Evolutionary conservation across 2,329 filamentous ascomycete genomes (phyloP).

Genomic region (Sporothrix dimorphospora): DNA sequence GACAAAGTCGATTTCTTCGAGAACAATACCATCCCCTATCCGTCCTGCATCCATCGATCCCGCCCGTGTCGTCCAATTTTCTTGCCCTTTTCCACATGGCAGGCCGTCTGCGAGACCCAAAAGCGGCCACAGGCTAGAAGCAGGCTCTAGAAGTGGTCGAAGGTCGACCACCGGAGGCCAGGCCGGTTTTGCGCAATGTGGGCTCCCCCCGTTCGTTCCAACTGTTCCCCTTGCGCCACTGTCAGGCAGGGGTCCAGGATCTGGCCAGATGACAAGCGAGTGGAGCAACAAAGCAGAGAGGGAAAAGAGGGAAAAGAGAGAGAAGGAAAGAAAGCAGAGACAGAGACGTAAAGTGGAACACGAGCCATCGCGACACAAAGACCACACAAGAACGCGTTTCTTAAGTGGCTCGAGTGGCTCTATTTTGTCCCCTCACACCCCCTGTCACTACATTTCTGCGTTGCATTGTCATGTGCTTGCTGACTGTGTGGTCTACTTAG

Average conservation of each 20-base stretch:
- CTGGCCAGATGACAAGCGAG: constrained; percentile 14
- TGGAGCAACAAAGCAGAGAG: neutral
- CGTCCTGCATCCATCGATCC: neutral
- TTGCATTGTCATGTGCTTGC: neutral
- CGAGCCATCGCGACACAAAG: neutral
- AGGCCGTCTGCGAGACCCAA: neutral
- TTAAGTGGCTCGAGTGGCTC: neutral
- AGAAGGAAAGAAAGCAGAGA: neutral
- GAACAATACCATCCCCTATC: neutral
- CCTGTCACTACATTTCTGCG: neutral
- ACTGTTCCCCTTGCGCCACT: neutral
- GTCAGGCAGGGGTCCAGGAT: constrained; percentile 21
- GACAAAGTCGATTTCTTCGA: neutral
- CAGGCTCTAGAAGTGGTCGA: neutral
- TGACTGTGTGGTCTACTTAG: neutral
- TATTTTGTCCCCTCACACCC: neutral
- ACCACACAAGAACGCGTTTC: neutral
- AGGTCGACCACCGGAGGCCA: neutral
- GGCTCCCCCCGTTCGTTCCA: neutral
- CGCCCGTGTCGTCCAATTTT: neutral
- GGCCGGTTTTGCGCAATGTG: neutral
- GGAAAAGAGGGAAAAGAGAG: neutral
- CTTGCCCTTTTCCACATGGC: neutral
- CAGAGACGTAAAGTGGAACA: neutral
- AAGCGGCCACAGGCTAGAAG: constrained; percentile 8